Percentiles rank a stretch among this genome's conserved stretches.
Evolutionary conservation across 768 basidiomycete species (phyloP).

Genomic region (Pleurotus eryngii): DNA sequence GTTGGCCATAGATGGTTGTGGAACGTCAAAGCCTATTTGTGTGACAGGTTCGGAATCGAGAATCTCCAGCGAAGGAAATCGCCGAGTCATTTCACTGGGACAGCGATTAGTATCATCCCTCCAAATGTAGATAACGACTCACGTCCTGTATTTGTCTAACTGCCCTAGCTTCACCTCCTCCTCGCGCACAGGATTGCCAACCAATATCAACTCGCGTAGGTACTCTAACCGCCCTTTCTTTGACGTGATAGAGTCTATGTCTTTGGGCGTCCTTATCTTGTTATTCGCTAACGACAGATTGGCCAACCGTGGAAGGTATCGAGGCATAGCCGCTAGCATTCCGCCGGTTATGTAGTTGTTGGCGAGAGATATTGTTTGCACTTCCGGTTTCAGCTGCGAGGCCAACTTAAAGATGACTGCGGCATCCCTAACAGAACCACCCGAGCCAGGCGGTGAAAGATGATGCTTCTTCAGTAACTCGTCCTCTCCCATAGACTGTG

Average conservation of each 20-base stretch:
- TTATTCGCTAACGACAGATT: constrained; percentile 84
- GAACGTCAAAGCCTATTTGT: constrained; percentile 77
- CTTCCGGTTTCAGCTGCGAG: constrained; percentile 68
- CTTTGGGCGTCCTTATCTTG: constrained; percentile 62
- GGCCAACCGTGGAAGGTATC: constrained; percentile 75
- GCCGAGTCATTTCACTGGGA: constrained; percentile 71
- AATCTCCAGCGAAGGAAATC: constrained; percentile 79
- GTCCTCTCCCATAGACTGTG: constrained; percentile 76
- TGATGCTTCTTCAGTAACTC: constrained; percentile 69
- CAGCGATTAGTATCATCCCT: background rate
- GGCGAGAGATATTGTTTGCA: constrained; percentile 82
- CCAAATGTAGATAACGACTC: constrained; percentile 15
- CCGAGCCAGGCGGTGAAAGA: constrained; percentile 66
- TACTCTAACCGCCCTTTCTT: constrained; percentile 56
- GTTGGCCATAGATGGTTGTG: constrained; percentile 46
- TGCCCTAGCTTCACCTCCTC: constrained; percentile 53
- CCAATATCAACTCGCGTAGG: constrained; percentile 69
- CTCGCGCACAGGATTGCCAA: constrained; percentile 74
- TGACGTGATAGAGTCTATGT: constrained; percentile 62
- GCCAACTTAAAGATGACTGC: constrained; percentile 90
- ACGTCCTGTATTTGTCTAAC: constrained; percentile 70
- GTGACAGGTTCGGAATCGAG: constrained; percentile 80
- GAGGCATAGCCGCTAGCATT: constrained; percentile 55
- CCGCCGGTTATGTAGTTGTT: constrained; percentile 63
- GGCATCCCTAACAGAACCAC: constrained; percentile 61